Conservation (phyloP, 1,139 yeast genomes). For the Suhomyces maxii region DNA sequence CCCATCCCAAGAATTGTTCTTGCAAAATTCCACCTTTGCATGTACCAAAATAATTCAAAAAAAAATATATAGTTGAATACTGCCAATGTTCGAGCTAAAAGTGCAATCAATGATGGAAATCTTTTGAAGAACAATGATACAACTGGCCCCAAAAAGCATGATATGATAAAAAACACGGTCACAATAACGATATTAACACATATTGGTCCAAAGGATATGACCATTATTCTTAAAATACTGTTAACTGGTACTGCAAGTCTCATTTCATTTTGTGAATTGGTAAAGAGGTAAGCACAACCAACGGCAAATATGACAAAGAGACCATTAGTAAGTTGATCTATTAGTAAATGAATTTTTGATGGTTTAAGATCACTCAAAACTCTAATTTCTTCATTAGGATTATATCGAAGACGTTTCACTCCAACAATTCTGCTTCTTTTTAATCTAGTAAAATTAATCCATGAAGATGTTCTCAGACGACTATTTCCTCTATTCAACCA, state of each 20-base stretch:
- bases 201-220: constrained; percentile 52
- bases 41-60: constrained; percentile 52
- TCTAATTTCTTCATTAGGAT: constrained; percentile 23
- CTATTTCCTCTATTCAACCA: constrained; percentile 52
- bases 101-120: constrained; percentile 48
- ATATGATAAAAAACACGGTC: constrained; percentile 38
- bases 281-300: constrained; percentile 42
- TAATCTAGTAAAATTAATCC: constrained; percentile 43
- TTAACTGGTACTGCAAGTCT: constrained; percentile 29
- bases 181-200: constrained; percentile 41
- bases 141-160: constrained; percentile 49
- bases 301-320: constrained; percentile 29
- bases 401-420: constrained; percentile 30
- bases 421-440: constrained; percentile 48
- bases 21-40: constrained; percentile 54
- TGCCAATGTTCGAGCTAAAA: constrained; percentile 43
- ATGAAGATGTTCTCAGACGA: constrained; percentile 25
- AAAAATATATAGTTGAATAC: constrained; percentile 42
- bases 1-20: constrained; percentile 51
- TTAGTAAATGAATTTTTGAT: constrained; percentile 34
- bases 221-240: constrained; percentile 38
- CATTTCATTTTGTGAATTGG: constrained; percentile 45
- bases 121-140: constrained; percentile 31
- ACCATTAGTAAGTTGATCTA: constrained; percentile 33
- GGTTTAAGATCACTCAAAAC: constrained; percentile 40